These are phyloP conservation scores for Steccherinum ochraceum DNA, from an alignment of 768 basidiomycete genomes.

Conservation along the genomic window DNA sequence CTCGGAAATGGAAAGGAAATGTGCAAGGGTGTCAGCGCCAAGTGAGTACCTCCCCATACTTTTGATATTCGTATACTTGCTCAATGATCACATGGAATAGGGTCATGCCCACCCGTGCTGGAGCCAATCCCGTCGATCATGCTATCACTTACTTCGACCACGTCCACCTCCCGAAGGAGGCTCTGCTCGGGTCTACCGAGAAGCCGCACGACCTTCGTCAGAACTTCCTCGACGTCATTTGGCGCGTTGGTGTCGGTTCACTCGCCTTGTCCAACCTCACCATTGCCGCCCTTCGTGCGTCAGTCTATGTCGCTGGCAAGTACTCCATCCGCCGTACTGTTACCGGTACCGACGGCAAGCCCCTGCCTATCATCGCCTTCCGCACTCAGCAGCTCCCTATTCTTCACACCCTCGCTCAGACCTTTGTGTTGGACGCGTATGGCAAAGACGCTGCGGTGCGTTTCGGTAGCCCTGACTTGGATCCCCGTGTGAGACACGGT, in stretches of 20 bases:
- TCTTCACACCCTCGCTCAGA: constrained; percentile 44
- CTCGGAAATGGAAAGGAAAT: constrained; percentile 31
- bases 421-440: constrained; percentile 39
- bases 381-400: constrained; percentile 62
- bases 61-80: not conserved
- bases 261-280: constrained; percentile 15
- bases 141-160: constrained; percentile 27
- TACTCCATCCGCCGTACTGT: constrained; percentile 53
- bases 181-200: constrained; percentile 18
- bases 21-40: constrained; percentile 24
- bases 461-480: constrained; percentile 14
- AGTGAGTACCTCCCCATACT: not conserved
- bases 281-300: constrained; percentile 44
- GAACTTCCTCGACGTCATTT: constrained; percentile 15
- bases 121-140: constrained; percentile 23
- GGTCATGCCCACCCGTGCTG: constrained; percentile 8
- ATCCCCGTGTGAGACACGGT: too few relatives aligned
- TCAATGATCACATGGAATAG: constrained; percentile 1
- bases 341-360: constrained; percentile 35
- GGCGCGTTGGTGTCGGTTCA: constrained; percentile 19
- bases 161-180: constrained; percentile 21
- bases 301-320: constrained; percentile 47
- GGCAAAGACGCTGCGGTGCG: constrained; percentile 35
- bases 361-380: constrained; percentile 54
- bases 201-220: constrained; percentile 11